Base-by-base conservation (phyloP, 1,284 basidiomycete genomes). In the Ceratobasidium sp. region DNA sequence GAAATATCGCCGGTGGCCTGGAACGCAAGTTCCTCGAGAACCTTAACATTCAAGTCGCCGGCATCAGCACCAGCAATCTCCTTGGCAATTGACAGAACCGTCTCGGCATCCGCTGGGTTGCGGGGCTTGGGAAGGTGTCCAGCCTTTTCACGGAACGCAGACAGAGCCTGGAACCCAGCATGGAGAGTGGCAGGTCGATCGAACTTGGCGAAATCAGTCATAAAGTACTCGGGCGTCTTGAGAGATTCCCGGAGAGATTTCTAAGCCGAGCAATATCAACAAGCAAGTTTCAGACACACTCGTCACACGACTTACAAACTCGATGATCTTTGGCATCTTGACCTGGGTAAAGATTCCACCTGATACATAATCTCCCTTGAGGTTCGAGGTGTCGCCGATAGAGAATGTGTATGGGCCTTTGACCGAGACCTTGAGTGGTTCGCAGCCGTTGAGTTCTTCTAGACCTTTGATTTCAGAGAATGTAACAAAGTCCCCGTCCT, bases 261-360 rank as follows among this genome's bases (percentile, higher is more conserved):
- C 96, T 97, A 79, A 6, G 64, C 53, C n/a, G 41, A 45, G 24
- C 45, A 4, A 27, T n/a, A 29, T 53, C 14, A 47, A 62, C 31
- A 19, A 36, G 27, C 29, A 8, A 27, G 36, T 31, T 17, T 14
- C 27, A 54, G 31, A 44, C 56, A 9, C 44, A 44, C 24, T 8
- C 29, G 11, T 31, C 41, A 60, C 44, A 60, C 17, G 27, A 86
- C 93, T 80, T 79, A 97, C 96, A 80, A 98, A 98, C 82, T 95
- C 89, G 73, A 99, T 86, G 76, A 95, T 89, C 86, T 98, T 98
- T 27, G 98, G 98, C 96, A 98, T 97, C 87, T 99, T 99, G 80
- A 99, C 96, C 84, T 99, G 98, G 19, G 95, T 97, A 82, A 99
- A 99, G 79, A 97, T 93, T 64, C 98, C 98, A 44, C 97, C 98